Percentiles rank a stretch among this genome's conserved stretches.
Conservation (phyloP, 2,329 filamentous ascomycete species). For the Exophiala sp. region DNA sequence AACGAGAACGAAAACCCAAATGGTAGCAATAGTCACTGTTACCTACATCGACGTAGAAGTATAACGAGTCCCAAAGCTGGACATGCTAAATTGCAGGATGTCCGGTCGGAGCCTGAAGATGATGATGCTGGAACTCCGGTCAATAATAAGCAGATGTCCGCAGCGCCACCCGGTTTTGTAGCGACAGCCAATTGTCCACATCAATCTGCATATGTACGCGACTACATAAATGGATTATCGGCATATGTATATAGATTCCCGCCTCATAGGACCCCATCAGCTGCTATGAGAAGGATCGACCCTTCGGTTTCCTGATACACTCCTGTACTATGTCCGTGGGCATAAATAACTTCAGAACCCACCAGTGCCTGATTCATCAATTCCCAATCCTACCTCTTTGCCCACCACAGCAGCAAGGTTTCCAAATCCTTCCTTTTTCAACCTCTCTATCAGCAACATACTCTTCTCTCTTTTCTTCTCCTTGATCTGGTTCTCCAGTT, state of each 20-base stretch:
- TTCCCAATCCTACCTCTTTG: constrained; percentile 25
- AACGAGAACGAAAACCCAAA: not conserved
- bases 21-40: not conserved
- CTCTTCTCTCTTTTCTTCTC: constrained; percentile 25
- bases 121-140: no score
- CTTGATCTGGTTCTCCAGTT: constrained; percentile 24
- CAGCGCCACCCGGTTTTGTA: no score
- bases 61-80: no score
- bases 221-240: no score
- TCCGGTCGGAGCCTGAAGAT: not conserved
- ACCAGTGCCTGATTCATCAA: not conserved
- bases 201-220: no score
- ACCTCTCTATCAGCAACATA: constrained; percentile 24
- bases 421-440: constrained; percentile 27
- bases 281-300: no score
- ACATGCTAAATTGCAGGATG: not conserved
- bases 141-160: not conserved
- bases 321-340: no score
- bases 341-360: not conserved
- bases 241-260: no score
- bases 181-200: no score
- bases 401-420: constrained; percentile 24
- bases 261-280: no score
- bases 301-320: no score
- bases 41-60: no score